These are phyloP conservation scores for Gynostemma pentaphyllum DNA, from an alignment of 306 rosid genomes.

Conservation along the genomic window DNA sequence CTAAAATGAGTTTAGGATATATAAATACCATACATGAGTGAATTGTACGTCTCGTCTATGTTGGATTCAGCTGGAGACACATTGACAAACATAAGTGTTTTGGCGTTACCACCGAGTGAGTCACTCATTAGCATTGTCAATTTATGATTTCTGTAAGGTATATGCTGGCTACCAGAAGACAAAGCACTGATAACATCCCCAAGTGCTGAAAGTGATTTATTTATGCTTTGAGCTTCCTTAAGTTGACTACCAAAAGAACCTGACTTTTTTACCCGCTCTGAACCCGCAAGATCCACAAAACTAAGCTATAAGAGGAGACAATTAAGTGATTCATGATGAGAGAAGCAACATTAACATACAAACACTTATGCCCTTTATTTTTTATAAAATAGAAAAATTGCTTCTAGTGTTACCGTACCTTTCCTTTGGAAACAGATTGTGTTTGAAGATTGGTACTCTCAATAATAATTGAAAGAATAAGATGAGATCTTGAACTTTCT, in stretches of 20 bases:
- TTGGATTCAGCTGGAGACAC: constrained; percentile 78
- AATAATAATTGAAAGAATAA: constrained; percentile 64
- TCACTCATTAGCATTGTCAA: constrained; percentile 97
- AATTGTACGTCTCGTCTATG: constrained; percentile 86
- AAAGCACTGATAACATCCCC: constrained; percentile 91
- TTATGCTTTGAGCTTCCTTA: constrained; percentile 96
- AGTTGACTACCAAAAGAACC: constrained; percentile 82
- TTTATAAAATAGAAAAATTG: neutral
- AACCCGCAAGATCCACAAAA: constrained; percentile 98
- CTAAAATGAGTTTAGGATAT: no score
- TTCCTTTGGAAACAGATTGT: constrained; percentile 83
- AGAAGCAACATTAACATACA: neutral
- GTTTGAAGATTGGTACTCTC: constrained; percentile 91
- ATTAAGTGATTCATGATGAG: neutral
- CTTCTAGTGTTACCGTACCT: constrained; percentile 30
- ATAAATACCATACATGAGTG: constrained; percentile 62
- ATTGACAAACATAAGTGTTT: constrained; percentile 91
- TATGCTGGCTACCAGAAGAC: constrained; percentile 77
- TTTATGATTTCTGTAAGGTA: constrained; percentile 89
- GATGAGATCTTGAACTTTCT: constrained; percentile 92
- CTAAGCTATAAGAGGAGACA: constrained; percentile 42
- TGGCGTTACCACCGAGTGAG: constrained; percentile 93
- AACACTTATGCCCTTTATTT: neutral
- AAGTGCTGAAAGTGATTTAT: constrained; percentile 90
- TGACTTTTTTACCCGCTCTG: constrained; percentile 86